Evolutionary conservation across 2,329 filamentous ascomycete genomes (phyloP), one percentile per base, ranked within the genome.

Genomic region (Aspergillus viridinutans): DNA sequence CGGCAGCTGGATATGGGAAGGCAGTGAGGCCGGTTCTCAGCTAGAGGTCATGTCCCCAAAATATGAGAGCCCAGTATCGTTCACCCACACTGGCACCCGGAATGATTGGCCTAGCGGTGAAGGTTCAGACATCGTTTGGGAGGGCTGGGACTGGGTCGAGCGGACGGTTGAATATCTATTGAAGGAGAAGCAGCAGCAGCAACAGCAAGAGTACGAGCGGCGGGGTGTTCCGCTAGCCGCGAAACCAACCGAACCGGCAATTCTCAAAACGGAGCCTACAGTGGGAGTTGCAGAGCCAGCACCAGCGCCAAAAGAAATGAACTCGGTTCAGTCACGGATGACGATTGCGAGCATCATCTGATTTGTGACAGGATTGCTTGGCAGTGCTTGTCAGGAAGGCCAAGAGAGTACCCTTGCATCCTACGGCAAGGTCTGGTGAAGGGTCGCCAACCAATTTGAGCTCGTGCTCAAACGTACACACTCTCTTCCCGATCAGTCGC

Each of bases 1-100:
- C 53, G 85, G 85, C 38, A 87, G 87, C 12, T 97, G 93, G 93
- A 83, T 92, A 3, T 97, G 92, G 93, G 76, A 83, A 66, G 81
- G 83, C 29, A 81, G 81, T 38, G 86, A 88, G 64, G 79, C 71
- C 3, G 75, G 72, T 9, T 72, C 71, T 56, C 75, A 72, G 35
- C 59, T 73, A 2, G 69, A 68, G n/a, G 60, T 59, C 2, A 61
- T 72, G 56, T 61, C 65, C 6, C 56, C 62, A 14, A 55, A 57
- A 6, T 55, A 63, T 23, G 53, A 60, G 17, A 64, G 55, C 54
- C 58, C 54, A n/a, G 57, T 57, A 20, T 55, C 58, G 17, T 57
- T 55, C 38, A 57, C 55, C 28, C 64, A 61, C 20, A 49, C 60
- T 1, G 56, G 57, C 9, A 51, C 54, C 3, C 58, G 56, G 43